Conservation (phyloP, 2,329 filamentous ascomycete species). For the Thielaviopsis punctulata region DNA sequence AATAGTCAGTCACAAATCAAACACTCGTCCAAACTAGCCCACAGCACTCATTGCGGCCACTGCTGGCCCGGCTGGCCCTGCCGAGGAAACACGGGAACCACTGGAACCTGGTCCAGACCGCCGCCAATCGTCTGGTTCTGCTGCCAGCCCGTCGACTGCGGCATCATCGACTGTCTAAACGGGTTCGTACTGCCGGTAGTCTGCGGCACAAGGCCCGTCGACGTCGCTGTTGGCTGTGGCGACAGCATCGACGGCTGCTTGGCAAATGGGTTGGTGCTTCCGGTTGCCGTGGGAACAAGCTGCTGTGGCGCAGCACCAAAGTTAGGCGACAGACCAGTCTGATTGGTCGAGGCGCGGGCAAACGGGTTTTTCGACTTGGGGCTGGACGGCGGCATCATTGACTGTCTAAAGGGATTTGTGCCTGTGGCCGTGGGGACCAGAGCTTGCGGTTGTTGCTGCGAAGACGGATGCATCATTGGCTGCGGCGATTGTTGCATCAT, state of each 20-base stretch:
- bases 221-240: conserved; percentile 25
- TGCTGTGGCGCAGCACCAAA: conserved; percentile 18
- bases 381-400: conserved; percentile 46
- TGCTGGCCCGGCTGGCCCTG: conserved; percentile 48
- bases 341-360: conserved; percentile 33
- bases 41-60: conserved; percentile 28
- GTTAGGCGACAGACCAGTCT: background rate
- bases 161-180: conserved; percentile 82
- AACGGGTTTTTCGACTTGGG: conserved; percentile 77
- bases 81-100: conserved; percentile 71
- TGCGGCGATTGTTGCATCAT: conserved; percentile 18
- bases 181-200: conserved; percentile 84
- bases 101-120: conserved; percentile 60
- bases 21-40: background rate
- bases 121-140: conserved; percentile 60
- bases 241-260: conserved; percentile 24
- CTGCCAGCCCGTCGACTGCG: conserved; percentile 82
- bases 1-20: conserved; percentile 1
- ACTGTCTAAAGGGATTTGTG: conserved; percentile 90
- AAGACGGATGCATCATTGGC: too few relatives aligned
- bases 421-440: conserved; percentile 18
- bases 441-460: conserved; percentile 22
- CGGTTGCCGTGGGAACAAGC: conserved; percentile 32
- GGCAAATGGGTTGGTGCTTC: conserved; percentile 40
- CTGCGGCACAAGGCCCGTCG: conserved; percentile 46